phyloP scores from a whole-genome alignment of 2,329 filamentous ascomycete genomes.

The Amphichorda felina region DNA sequence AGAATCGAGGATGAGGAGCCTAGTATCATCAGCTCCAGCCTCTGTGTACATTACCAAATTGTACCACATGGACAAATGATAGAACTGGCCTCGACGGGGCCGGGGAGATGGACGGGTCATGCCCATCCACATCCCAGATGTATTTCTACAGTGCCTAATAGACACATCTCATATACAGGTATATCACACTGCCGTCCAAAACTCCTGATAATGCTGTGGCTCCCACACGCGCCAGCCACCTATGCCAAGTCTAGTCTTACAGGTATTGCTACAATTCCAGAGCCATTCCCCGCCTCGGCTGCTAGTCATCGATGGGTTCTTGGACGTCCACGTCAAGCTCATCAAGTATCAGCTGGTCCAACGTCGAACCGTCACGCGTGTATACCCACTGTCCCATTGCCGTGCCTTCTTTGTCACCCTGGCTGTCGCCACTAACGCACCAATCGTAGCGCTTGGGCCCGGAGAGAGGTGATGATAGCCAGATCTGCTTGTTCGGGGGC shows the following conservation, averaged over 20 bases:
- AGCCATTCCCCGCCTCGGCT: background rate
- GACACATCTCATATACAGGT: background rate
- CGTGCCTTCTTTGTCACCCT: slow-evolving; percentile 65
- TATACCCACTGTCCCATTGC: slow-evolving; percentile 76
- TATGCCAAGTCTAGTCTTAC: too few relatives aligned
- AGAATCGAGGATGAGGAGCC: too few relatives aligned
- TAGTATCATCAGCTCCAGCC: too few relatives aligned
- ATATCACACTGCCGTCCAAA: background rate
- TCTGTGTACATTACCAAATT: too few relatives aligned
- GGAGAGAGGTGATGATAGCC: slow-evolving; percentile 83
- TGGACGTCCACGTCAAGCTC: slow-evolving; percentile 62
- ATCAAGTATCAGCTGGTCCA: slow-evolving; percentile 59
- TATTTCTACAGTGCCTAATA: background rate
- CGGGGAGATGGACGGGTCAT: too few relatives aligned
- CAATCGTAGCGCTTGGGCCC: slow-evolving; percentile 94
- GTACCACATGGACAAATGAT: too few relatives aligned
- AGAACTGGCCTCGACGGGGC: too few relatives aligned
- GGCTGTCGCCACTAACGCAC: slow-evolving; percentile 60
- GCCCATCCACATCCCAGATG: too few relatives aligned
- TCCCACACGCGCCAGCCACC: too few relatives aligned
- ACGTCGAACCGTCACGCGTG: slow-evolving; percentile 64
- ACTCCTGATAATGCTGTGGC: background rate
- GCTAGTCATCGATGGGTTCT: slow-evolving; percentile 13
- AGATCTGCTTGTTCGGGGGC: slow-evolving; percentile 94
- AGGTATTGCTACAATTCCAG: too few relatives aligned